These are phyloP conservation scores for Zasmidium citrigriseum DNA, from an alignment of 2,329 filamentous ascomycete genomes.

Conservation along the genomic window DNA sequence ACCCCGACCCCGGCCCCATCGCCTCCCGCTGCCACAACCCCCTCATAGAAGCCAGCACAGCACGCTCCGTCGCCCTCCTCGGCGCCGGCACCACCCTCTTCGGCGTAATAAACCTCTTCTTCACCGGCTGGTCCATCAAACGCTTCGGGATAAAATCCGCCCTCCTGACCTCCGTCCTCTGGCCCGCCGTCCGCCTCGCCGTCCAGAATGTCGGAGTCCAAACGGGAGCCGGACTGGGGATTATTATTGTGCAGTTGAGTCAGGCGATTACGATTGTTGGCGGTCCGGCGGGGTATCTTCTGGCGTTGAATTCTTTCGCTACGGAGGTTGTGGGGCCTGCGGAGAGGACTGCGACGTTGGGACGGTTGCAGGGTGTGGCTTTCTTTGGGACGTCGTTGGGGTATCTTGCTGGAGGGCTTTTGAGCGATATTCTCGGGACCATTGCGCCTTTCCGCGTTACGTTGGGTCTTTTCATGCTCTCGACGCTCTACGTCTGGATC, in stretches of 20 bases:
- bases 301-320: constrained; percentile 69
- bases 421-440: constrained; percentile 65
- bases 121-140: constrained; percentile 68
- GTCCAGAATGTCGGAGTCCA: constrained; percentile 67
- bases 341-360: constrained; percentile 65
- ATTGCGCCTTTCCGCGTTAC: constrained; percentile 66
- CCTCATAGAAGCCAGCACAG: constrained; percentile 66
- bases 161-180: constrained; percentile 63
- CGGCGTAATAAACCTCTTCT: constrained; percentile 67
- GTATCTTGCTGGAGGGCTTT: constrained; percentile 64
- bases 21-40: constrained; percentile 59
- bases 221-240: constrained; percentile 62
- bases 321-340: constrained; percentile 63
- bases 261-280: constrained; percentile 70
- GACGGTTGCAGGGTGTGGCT: constrained; percentile 64
- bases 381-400: constrained; percentile 68
- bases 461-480: constrained; percentile 55
- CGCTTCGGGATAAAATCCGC: constrained; percentile 64
- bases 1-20: constrained; percentile 51
- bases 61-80: constrained; percentile 64
- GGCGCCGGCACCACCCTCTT: constrained; percentile 69
- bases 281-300: constrained; percentile 68
- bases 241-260: constrained; percentile 66
- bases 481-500: constrained; percentile 43
- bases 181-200: constrained; percentile 64